Evolutionary conservation across 768 basidiomycete genomes (phyloP).

Genomic region (Pleurotus salmoneostramineus): DNA sequence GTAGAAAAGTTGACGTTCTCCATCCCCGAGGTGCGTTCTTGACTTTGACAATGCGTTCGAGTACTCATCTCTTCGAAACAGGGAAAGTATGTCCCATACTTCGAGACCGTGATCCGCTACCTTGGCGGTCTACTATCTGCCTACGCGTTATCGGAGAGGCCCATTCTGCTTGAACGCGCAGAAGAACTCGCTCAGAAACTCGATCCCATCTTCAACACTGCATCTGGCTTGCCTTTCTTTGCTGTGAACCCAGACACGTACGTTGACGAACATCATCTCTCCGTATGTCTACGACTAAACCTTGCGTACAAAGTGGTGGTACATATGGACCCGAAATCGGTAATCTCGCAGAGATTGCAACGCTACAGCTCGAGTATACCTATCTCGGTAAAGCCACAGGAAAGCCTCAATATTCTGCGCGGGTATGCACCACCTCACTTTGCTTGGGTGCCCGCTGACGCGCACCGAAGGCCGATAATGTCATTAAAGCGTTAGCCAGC

Average conservation of each 20-base stretch:
- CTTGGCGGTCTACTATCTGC: conserved; percentile 86
- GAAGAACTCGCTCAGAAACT: conserved; percentile 75
- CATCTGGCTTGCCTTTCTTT: conserved; percentile 67
- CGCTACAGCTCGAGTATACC: conserved; percentile 78
- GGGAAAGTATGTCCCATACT: conserved; percentile 48
- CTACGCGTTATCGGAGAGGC: conserved; percentile 68
- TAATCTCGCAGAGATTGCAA: conserved; percentile 73
- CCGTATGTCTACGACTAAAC: too few relatives aligned
- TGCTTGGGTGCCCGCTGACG: too few relatives aligned
- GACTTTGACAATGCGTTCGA: neutral
- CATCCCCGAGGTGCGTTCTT: neutral
- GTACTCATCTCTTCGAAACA: conserved; percentile 6
- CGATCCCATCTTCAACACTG: conserved; percentile 67
- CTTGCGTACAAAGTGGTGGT: conserved; percentile 21
- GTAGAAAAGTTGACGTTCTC: conserved; percentile 21
- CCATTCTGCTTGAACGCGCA: conserved; percentile 61
- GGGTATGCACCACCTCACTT: conserved; percentile 30
- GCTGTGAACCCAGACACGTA: conserved; percentile 64
- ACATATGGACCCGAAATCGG: conserved; percentile 32
- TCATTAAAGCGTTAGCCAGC: conserved; percentile 42
- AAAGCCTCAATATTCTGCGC: conserved; percentile 55
- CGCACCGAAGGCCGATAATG: conserved; percentile 35
- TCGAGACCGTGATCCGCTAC: conserved; percentile 88
- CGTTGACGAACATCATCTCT: conserved; percentile 10
- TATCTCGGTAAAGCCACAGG: conserved; percentile 80